A percentile compares a stretch with the other conserved stretches of the same genome.
phyloP scores from a whole-genome alignment of 2,329 filamentous ascomycete species.

The Fusarium sp. region DNA sequence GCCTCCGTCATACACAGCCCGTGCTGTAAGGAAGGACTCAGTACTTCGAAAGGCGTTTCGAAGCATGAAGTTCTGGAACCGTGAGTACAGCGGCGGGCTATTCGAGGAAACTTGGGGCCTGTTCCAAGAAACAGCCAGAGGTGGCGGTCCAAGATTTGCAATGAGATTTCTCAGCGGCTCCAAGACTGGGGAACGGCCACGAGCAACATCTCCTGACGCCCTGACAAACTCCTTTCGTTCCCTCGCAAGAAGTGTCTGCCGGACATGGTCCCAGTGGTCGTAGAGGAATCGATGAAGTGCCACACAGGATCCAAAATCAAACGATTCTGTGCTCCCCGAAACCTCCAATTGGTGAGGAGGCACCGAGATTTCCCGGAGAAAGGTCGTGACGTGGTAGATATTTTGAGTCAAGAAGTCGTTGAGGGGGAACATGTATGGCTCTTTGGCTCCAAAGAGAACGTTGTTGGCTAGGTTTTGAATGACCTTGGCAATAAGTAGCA shows the following conservation, averaged over 20 bases:
- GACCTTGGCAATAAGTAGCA: slow-evolving; percentile 77
- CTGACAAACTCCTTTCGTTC: slow-evolving; percentile 69
- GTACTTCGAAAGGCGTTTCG: slow-evolving; percentile 74
- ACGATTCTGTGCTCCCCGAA: slow-evolving; percentile 60
- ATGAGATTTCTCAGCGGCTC: slow-evolving; percentile 72
- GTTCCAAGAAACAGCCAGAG: slow-evolving; percentile 77
- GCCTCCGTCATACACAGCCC: slow-evolving; percentile 77
- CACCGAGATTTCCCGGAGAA: slow-evolving; percentile 75
- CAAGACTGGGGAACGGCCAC: slow-evolving; percentile 66
- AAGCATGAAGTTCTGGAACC: slow-evolving; percentile 80
- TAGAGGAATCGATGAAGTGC: slow-evolving; percentile 76
- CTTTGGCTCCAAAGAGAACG: slow-evolving; percentile 77
- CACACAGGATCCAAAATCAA: slow-evolving; percentile 79
- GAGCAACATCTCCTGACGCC: slow-evolving; percentile 64
- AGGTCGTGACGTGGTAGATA: slow-evolving; percentile 75
- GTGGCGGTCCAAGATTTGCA: slow-evolving; percentile 74
- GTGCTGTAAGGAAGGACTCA: slow-evolving; percentile 72
- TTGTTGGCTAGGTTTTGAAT: slow-evolving; percentile 80
- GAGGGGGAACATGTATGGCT: slow-evolving; percentile 78
- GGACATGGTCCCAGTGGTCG: slow-evolving; percentile 77
- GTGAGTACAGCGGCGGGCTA: slow-evolving; percentile 71
- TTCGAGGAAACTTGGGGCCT: slow-evolving; percentile 74
- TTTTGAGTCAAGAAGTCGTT: slow-evolving; percentile 77
- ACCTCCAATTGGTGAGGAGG: slow-evolving; percentile 60
- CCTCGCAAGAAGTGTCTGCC: slow-evolving; percentile 71